Evolutionary conservation across 1,284 basidiomycete genomes (phyloP), one percentile per base, ranked within the genome.

Genomic region (Pascua sp.): DNA sequence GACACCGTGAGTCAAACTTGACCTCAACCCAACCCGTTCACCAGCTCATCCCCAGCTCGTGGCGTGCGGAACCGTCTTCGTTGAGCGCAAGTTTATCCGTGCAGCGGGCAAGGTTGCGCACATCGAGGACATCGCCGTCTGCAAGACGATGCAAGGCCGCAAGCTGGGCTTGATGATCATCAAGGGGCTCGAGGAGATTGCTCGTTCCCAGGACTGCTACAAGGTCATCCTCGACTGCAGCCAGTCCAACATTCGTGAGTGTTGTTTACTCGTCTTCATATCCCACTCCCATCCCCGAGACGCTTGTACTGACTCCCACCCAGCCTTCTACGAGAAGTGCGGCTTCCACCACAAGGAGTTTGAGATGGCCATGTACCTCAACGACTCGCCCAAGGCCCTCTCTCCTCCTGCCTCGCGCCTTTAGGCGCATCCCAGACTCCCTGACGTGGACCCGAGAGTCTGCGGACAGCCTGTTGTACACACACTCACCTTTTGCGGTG

Each of bases 161-260:
- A 73, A 71, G 69, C 82, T 98, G 38, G 95, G 95, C 0, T 79
- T 91, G 76, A 82, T 86, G 63, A 82, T 98, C 67, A 95, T 98
- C 71, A 83, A 90, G 64, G 86, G 88, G 5, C 81, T 98, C 66
- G 89, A 88, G 15, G 79, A 81, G 62, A 85, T 94, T 72, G 87
- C 88, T 66, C 85, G 91, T 81, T 80, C 76, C 61, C 79, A 80
- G 61, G 87, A 92, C 36, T 86, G 89, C 77, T 97, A 97, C 80
- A 97, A 98, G 85, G 92, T 91, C 17, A 97, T 98, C 64, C 78
- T 98, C 67, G 96, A 98, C 76, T 98, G 95, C 77, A 91, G 84
- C 71, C 86, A 91, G 62, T 82, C 84, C 52, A 98, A 98, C 69
- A 88, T 93, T 63, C 86, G 93, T 96, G 74, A 78, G 91, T 51